phyloP scores from a whole-genome alignment of 495 filamentous ascomycete genomes.

The Penicillium verhagenii region DNA sequence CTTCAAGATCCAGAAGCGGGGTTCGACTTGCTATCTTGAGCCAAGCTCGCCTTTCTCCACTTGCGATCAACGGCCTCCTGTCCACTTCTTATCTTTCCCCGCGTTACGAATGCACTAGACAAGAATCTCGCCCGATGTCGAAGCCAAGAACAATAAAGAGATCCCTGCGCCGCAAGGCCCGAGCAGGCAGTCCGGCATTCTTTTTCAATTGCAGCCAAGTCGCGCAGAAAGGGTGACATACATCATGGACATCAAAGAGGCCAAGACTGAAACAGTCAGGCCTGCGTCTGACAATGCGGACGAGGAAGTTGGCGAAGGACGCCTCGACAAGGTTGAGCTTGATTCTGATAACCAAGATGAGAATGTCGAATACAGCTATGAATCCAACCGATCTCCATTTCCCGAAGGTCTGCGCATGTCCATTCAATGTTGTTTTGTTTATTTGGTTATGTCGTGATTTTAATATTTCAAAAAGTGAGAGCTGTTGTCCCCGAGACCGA shows the following conservation, averaged over 20 bases:
- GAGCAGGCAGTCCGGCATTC: not conserved
- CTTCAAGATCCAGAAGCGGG: slow-evolving; percentile 1
- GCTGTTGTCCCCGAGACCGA: slow-evolving; percentile 44
- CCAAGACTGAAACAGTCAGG: slow-evolving; percentile 12
- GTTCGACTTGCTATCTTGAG: slow-evolving; percentile 8
- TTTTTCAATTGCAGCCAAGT: no score
- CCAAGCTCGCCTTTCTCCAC: slow-evolving; percentile 3
- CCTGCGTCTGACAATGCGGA: slow-evolving; percentile 12
- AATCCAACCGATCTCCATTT: slow-evolving; percentile 36
- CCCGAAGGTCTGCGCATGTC: slow-evolving; percentile 29
- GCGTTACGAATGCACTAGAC: not conserved
- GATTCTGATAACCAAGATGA: slow-evolving; percentile 26
- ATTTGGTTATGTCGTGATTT: not conserved
- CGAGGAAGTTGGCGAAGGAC: slow-evolving; percentile 29
- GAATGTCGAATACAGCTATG: slow-evolving; percentile 35
- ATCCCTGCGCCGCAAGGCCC: not conserved
- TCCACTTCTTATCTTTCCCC: slow-evolving; percentile 7
- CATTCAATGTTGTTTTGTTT: not conserved
- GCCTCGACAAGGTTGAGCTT: slow-evolving; percentile 29
- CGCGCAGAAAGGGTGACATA: not conserved
- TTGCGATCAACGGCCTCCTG: not conserved
- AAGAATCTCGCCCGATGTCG: not conserved
- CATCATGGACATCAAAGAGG: slow-evolving; percentile 19
- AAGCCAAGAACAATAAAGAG: not conserved
- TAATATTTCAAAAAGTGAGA: slow-evolving; percentile 17